A percentile compares a stretch with the other conserved stretches of the same genome.
Conservation (phyloP, 2,329 filamentous ascomycete genomes). For the Alternaria dauci region DNA sequence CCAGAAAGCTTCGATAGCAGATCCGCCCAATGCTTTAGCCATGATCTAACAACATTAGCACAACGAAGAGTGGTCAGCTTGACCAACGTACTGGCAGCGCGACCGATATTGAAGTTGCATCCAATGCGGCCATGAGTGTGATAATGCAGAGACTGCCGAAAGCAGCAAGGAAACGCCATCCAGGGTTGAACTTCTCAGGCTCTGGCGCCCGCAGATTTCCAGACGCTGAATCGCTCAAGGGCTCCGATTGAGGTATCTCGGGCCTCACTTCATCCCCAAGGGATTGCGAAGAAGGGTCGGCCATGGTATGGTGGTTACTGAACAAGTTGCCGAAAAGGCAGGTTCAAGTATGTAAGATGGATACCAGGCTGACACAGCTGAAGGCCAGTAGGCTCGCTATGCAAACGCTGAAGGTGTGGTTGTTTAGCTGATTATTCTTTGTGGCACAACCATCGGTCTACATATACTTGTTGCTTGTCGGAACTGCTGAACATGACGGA, state of each 20-base stretch:
- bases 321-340: neutral
- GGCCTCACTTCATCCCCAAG: constrained; percentile 19
- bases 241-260: constrained; percentile 10
- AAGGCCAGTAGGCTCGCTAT: neutral
- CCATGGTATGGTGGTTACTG: constrained; percentile 9
- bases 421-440: neutral
- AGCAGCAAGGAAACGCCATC: constrained; percentile 38
- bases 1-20: constrained; percentile 55
- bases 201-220: constrained; percentile 17
- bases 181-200: constrained; percentile 39
- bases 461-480: neutral
- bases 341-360: neutral
- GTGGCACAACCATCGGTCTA: neutral
- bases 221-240: constrained; percentile 17
- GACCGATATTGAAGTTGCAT: constrained; percentile 71
- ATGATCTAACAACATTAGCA: constrained; percentile 44
- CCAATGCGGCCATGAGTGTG: constrained; percentile 69
- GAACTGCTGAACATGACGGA: neutral
- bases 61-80: neutral
- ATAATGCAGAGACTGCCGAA: constrained; percentile 62
- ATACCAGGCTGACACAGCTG: neutral
- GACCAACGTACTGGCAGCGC: constrained; percentile 57
- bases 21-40: constrained; percentile 46
- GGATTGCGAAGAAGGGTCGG: constrained; percentile 21
- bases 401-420: neutral